Evolutionary conservation across 2,329 filamentous ascomycete genomes (phyloP), one percentile per base, ranked within the genome.

Genomic region (Pseudogymnoascus sp.): DNA sequence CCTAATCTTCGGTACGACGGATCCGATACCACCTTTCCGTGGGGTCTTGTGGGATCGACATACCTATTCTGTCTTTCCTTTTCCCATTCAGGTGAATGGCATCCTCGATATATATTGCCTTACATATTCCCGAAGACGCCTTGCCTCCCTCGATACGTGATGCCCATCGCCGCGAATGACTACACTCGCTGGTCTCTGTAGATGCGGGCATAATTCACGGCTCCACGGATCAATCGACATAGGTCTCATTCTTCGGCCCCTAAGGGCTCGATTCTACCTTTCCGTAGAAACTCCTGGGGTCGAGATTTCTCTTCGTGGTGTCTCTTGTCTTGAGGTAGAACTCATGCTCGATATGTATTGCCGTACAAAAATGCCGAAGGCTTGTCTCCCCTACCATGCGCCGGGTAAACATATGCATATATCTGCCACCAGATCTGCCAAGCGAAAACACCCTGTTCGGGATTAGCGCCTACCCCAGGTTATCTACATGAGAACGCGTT

Each of bases 381-480:
- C 23, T 54, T 54, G 47, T 54, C 23, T 31, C 14, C 12, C 21
- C 18, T 2, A 10, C 21, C 21, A 6, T 31, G 47, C n/a, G 47
- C n/a, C 26, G 47, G 47, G 26, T 54, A 54, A 54, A 54, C 8
- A 31, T 54, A 54, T 31, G 47, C 47, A 31, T 31, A 54, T 54
- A 54, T 54, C 47, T 54, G 26, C 47, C 47, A 31, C 47, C 14
- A 31, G 47, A 54, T 54, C 26, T 54, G 47, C 47, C 47, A 54
- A 54, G 47, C 47, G 47, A 54, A 31, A 16, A 3, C 14, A 11
- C 47, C 8, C 23, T 23, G 16, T 54, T 16, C 26, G 8, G 47
- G 26, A 54, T 54, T 54, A 54, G 47, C 47, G 23, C 26, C 14
- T 54, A 16, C 47, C 47, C 47, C 47, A 10, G 23, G 14, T 31